Conservation (phyloP, 331 rosid genomes). For the Pyracantha coccinea region DNA sequence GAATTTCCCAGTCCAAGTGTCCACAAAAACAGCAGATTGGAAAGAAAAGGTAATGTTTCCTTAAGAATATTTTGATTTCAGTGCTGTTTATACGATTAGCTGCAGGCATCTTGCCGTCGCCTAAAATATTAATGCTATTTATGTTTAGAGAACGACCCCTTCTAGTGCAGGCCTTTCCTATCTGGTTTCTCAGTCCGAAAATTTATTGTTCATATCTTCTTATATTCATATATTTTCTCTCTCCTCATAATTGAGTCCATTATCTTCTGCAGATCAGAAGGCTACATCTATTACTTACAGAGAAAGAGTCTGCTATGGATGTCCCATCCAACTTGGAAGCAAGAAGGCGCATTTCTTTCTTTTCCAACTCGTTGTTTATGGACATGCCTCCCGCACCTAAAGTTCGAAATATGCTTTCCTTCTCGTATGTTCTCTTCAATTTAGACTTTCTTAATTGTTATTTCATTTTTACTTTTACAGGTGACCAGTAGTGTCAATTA, state of each 20-base stretch:
- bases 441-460: not conserved
- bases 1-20: slow-evolving; percentile 42
- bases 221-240: not conserved
- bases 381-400: slow-evolving; percentile 94
- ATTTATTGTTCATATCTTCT: not conserved
- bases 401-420: slow-evolving; percentile 91
- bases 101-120: not conserved
- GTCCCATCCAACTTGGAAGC: slow-evolving; percentile 97
- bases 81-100: not conserved
- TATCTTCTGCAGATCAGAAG: slow-evolving; percentile 57
- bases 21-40: slow-evolving; percentile 71
- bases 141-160: not conserved
- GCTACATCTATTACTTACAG: slow-evolving; percentile 87
- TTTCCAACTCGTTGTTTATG: slow-evolving; percentile 93
- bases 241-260: not conserved
- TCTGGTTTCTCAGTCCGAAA: not conserved
- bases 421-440: slow-evolving; percentile 59
- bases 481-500: not conserved
- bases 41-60: slow-evolving; percentile 64
- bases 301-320: slow-evolving; percentile 97
- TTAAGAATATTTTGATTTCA: not conserved
- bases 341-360: slow-evolving; percentile 85
- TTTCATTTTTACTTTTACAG: not conserved
- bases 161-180: slow-evolving; percentile 1
- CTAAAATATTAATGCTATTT: not conserved